Evolutionary conservation across 345 rosid genomes (phyloP), one percentile per base, ranked within the genome.

Genomic region (Bruguiera parviflora): DNA sequence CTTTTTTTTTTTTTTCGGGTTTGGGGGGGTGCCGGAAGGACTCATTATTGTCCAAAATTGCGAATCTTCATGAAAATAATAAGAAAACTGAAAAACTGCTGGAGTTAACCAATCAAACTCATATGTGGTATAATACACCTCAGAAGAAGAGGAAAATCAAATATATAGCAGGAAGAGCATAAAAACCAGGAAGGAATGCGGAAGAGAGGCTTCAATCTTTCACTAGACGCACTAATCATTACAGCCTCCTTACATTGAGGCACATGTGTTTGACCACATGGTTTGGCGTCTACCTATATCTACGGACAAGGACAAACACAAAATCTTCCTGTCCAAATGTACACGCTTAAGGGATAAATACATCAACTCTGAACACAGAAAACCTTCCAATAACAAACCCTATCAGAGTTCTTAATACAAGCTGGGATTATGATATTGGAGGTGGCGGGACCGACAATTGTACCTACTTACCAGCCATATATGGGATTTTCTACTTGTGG

Each of bases 401-500:
- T n/a, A 59, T 31, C n/a, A 6, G 58, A 68, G 61, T 56, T 53
- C 76, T 68, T 81, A 5, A 20, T 64, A 59, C 64, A 68, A 25
- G 29, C 24, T 29, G 3, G 39, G 27, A 64, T 66, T 28, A 64
- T 22, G 62, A 71, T 75, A 66, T 53, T 73, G 28, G 63, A 9
- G 60, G 55, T 22, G 32, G 21, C 27, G 2, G 29, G 9, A 63
- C 53, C n/a, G 8, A 11, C n/a, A 32, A 3, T 28, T 29, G 24
- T 16, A 29, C 67, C 47, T 25, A 29, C 69, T 81, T 77, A 90
- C 92, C 91, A 90, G 43, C 91, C 89, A 77, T 87, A 88, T 33
- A 90, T 81, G 15, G 96, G 96, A 74, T 90, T 90, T 75, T 87
- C 90, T 65, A 84, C 96, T 31, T 83, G 92, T 22, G 96, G 92